A percentile compares a stretch with the other conserved stretches of the same genome.
Conservation (phyloP, 768 basidiomycete genomes). For the Agrocybe pediades region DNA sequence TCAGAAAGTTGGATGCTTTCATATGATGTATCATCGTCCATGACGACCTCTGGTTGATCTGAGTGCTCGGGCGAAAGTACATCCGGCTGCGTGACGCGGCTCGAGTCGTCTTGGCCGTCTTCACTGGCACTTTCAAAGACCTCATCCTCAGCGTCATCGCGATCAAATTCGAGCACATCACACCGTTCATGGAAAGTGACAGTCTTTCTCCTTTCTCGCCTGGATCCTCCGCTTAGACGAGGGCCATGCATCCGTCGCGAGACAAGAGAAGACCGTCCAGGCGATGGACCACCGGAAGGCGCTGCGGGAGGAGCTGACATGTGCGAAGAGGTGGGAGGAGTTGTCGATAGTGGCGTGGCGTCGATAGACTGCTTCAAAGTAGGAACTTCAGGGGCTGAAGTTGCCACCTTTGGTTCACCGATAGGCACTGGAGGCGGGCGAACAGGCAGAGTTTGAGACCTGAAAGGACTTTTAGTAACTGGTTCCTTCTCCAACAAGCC, state of each 20-base stretch:
- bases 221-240: conserved; percentile 53
- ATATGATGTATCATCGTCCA: conserved; percentile 39
- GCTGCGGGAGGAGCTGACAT: conserved; percentile 18
- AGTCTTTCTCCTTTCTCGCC: conserved; percentile 66
- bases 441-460: conserved; percentile 22
- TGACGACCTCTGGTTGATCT: conserved; percentile 13
- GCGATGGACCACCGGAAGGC: conserved; percentile 39
- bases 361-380: background rate
- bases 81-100: conserved; percentile 19
- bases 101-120: conserved; percentile 26
- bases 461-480: conserved; percentile 85
- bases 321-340: conserved; percentile 22
- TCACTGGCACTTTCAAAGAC: conserved; percentile 26
- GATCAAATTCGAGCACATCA: conserved; percentile 81
- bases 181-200: conserved; percentile 81
- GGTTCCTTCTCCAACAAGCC: conserved; percentile 74
- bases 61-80: conserved; percentile 43
- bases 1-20: conserved; percentile 49
- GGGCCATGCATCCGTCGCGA: conserved; percentile 78
- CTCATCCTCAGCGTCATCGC: conserved; percentile 41
- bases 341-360: conserved; percentile 18
- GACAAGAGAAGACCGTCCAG: conserved; percentile 68
- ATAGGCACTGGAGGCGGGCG: conserved; percentile 22
- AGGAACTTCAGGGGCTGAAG: background rate
- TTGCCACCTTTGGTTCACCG: background rate